Percentiles rank a stretch among this genome's conserved stretches.
Conservation (phyloP, 306 rosid genomes). For the Calophaca sinica region DNA sequence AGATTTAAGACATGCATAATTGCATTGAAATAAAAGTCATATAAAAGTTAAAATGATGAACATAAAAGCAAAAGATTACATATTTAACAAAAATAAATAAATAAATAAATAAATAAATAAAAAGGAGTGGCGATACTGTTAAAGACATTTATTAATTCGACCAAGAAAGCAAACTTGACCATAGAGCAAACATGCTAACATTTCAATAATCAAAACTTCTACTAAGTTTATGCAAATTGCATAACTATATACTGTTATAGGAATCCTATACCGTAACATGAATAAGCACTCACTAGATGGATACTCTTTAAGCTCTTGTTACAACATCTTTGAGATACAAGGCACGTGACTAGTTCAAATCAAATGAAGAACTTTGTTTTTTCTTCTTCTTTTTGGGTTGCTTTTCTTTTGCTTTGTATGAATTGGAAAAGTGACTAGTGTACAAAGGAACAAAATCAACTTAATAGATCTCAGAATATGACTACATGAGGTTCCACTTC, state of each 20-base stretch:
- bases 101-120: background rate
- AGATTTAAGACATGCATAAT: no score
- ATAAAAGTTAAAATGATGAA: background rate
- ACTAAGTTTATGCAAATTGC: no score
- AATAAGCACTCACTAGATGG: conserved; percentile 15
- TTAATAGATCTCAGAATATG: conserved; percentile 37
- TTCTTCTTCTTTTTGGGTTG: conserved; percentile 9
- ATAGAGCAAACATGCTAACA: background rate
- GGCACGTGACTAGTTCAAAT: conserved; percentile 38
- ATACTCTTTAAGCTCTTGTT: conserved; percentile 18
- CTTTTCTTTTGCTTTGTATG: conserved; percentile 18
- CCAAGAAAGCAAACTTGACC: background rate
- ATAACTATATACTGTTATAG: no score
- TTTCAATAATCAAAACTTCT: no score
- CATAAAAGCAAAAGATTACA: background rate
- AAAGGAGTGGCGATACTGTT: no score
- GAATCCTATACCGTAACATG: conserved; percentile 36
- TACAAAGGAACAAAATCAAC: background rate
- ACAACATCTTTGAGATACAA: conserved; percentile 44
- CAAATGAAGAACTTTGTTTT: conserved; percentile 3
- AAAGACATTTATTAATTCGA: background rate
- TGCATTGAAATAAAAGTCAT: background rate
- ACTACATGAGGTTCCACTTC: conserved; percentile 34
- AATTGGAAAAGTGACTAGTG: background rate
- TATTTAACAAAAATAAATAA: background rate